Base-by-base conservation (phyloP, 768 basidiomycete genomes). In the Pleurotus ostreatus region DNA sequence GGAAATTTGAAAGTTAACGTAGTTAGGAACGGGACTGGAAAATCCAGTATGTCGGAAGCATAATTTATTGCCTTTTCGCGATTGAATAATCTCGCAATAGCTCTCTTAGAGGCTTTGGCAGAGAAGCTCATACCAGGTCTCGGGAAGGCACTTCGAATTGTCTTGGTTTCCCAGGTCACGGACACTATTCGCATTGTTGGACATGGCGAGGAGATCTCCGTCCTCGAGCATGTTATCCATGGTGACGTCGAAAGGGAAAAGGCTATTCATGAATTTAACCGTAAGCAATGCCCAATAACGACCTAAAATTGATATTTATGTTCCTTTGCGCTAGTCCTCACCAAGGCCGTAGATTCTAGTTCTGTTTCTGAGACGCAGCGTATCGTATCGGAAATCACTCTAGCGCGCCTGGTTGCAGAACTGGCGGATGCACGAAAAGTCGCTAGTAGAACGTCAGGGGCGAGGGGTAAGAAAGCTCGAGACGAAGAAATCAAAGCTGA, bases 381-480 rank as follows among this genome's bases (percentile, higher is more conserved):
- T 13, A 64, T 63, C 20, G 61, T 70, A 15, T 66, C 66, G 20
- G 60, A 66, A 40, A 63, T 66, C 15, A 63, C 68, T 3, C 57
- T 67, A n/a, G 59, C 61, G 48, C 59, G 61, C 5, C 59, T 64
- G 3, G 66, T 74, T 4, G 71, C 71, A 1, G 69, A 74, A 45
- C 66, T 74, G 26, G 70, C 74, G 30, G 51, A 53, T 9, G 51
- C 51, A 37, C 61, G 64, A 54, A 77, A 79, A 58, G 75, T 80
- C 13, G 84, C 85, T 0, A 64, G 68, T 2, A 71, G 80, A 51
- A 70, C 83, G 30, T 79, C 78, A 5, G 84, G 85, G 1, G 75
- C 83, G 7, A 69, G 84, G 23, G 84, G 85, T 0, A 77, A 78
- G 43, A 76, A 78, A 13, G 81, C 85, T 6, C 75, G 84, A 46